Evolutionary conservation across 2,329 filamentous ascomycete species (phyloP).

Genomic region (Penicillium sp.): DNA sequence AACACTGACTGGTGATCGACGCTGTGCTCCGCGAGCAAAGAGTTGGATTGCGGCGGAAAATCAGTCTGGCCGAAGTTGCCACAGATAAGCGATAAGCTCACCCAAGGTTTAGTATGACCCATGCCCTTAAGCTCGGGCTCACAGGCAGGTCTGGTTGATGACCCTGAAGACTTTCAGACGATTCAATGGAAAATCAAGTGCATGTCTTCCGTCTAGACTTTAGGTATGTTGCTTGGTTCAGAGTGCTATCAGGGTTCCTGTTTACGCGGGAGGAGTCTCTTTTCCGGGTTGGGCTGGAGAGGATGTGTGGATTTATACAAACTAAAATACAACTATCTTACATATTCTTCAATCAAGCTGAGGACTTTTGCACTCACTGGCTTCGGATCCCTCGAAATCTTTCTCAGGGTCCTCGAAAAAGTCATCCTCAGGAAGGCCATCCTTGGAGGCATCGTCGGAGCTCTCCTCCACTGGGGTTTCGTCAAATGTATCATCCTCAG

Average conservation of each 20-base stretch:
- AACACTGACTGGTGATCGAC: constrained; percentile 21
- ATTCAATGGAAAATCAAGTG: too few species aligned
- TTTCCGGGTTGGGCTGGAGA: not conserved
- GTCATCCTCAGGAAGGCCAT: not conserved
- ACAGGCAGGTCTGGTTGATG: too few species aligned
- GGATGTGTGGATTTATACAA: constrained; percentile 20
- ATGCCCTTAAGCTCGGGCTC: too few species aligned
- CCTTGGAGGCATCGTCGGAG: not conserved
- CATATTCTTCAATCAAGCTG: not conserved
- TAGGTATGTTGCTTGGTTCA: too few species aligned
- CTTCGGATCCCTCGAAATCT: not conserved
- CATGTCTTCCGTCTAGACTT: too few species aligned
- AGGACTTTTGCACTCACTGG: not conserved
- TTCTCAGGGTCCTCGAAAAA: constrained; percentile 1
- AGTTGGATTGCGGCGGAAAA: constrained; percentile 34
- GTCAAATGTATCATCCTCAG: not conserved
- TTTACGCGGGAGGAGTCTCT: not conserved
- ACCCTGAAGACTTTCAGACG: too few species aligned
- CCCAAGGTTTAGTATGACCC: not conserved
- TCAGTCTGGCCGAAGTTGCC: constrained; percentile 36
- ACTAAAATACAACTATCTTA: constrained; percentile 22
- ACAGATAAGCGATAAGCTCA: constrained; percentile 32
- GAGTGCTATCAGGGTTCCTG: too few species aligned
- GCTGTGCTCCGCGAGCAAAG: constrained; percentile 7
- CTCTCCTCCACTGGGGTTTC: not conserved